Evolutionary conservation across 164 flowering plant genomes (phyloP), one percentile per base, ranked within the genome.

Genomic region (Piper betle): DNA sequence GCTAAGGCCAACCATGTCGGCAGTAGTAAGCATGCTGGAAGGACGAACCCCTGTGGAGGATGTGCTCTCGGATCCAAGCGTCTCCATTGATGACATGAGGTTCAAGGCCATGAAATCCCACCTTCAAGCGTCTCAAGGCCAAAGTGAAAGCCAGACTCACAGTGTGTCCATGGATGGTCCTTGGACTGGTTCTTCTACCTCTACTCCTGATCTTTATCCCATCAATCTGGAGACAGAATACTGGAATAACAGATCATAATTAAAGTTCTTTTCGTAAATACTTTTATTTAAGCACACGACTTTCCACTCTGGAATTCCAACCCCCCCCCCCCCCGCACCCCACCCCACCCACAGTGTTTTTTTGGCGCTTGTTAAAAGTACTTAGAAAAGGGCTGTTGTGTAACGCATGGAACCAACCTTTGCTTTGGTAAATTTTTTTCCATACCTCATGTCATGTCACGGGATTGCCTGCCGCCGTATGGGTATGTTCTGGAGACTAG

Each of bases 1-100:
- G 58, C 80, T 83, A 6, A 77, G 96, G 63, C 96, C 96, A 19
- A 1, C 74, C 38, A 88, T 88, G 93, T 81, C 93, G 13, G 76
- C 78, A 5, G 91, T 71, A 1, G 87, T 84, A 70, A 77, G 78
- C 41, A 88, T 88, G 88, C 83, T 88, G 4, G 84, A 88, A 60
- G 93, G 96, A 12, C 66, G 71, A 66, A 64, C 43, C 8, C 18
- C 62, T 11, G 48, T 40, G 3, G 33, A 59, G 5, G 19, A 37
- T 33, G 39, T 37, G 18, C 15, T 19, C 12, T 19, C 40, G 18
- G 57, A 55, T 13, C 3, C 25, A 9, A 33, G 37, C 12, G 4
- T 55, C 39, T 33, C 25, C 6, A 20, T 18, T 53, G 56, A 53
- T 6, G 56, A 53, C 18, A 16, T 53, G 56, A 20, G 33, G 33